Evolutionary conservation across 495 filamentous ascomycete species (phyloP), one percentile per base, ranked within the genome.

Genomic region (Daldinia caldariorum): DNA sequence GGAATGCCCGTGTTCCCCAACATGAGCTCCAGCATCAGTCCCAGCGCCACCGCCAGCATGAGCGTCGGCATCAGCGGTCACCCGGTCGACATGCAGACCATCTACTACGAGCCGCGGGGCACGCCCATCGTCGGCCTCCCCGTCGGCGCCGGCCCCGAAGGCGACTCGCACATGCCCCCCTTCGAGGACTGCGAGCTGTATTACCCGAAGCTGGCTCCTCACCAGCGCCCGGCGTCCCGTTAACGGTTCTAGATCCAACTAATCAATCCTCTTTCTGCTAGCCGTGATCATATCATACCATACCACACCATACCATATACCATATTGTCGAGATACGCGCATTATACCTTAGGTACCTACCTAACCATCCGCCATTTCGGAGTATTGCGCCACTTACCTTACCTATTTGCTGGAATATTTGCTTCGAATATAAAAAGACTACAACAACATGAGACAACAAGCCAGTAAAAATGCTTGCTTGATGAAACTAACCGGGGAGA

Each of bases 61-160:
- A 34, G 7, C 32, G 32, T 34, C 6, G 20, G 45, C 26, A 18
- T 18, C n/a, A 49, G 38, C 20, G 49, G 20, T 12, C 35, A 47
- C 29, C 69, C 74, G 2, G n/a, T 69, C 32, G 74, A 75, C 20
- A 34, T 61, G 32, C 72, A 77, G 43, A 64, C 66, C 1, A 32
- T 67, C 4, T 61, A 51, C 16, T 75, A 66, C 64, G 8, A 64
- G 1, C 43, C 53, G 3, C 37, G 56, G 0, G 38, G 60, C 3
- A 31, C 55, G 6, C 68, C 72, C 10, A 51, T 72, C 12, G 68
- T 58, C n/a, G 82, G 79, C 1, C 64, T 83, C 0, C 82, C 82
- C 14, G 68, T 83, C 2, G 82, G 82, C 18, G 80, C 80, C 10
- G 81, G 81, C 0, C 80, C 81, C 9, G 81, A 83, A 47, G 75